Conservation (phyloP, 371 early-diverging fungal genomes). For the Mortierella sp. region DNA sequence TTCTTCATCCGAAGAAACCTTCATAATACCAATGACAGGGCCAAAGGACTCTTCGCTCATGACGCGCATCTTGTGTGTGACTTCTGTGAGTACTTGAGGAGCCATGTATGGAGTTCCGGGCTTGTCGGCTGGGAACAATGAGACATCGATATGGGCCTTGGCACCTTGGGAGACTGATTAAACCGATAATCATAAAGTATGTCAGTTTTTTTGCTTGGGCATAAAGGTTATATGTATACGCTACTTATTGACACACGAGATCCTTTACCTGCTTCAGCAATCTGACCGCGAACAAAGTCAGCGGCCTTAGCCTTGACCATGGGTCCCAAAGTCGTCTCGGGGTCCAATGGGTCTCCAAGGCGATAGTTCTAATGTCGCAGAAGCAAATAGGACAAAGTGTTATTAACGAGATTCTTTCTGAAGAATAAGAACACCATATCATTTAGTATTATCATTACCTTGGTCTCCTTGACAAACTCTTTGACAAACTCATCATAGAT, state of each 20-base stretch:
- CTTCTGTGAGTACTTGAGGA: constrained; percentile 82
- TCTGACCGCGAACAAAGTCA: constrained; percentile 75
- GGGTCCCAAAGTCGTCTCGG: constrained; percentile 82
- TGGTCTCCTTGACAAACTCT: constrained; percentile 73
- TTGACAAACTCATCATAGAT: constrained; percentile 82
- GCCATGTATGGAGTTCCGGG: constrained; percentile 77
- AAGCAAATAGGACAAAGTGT: not conserved
- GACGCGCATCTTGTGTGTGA: constrained; percentile 80
- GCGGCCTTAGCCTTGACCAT: constrained; percentile 81
- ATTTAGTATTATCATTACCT: constrained; percentile 53
- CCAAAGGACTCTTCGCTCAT: constrained; percentile 93
- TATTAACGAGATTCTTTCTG: not conserved
- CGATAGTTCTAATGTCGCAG: constrained; percentile 53
- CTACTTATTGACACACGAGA: not conserved
- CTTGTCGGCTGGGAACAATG: constrained; percentile 74
- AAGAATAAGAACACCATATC: not conserved
- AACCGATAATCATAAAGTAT: no score
- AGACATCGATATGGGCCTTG: constrained; percentile 69
- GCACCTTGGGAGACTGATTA: constrained; percentile 75
- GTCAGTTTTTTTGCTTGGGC: no score
- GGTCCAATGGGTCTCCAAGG: constrained; percentile 78
- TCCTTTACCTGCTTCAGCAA: constrained; percentile 74
- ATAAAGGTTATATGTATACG: not conserved
- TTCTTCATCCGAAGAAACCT: constrained; percentile 79
- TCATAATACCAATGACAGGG: constrained; percentile 85